These are phyloP conservation scores for Fusarium xylarioides DNA, from an alignment of 2,329 filamentous ascomycete species.

Conservation along the genomic window DNA sequence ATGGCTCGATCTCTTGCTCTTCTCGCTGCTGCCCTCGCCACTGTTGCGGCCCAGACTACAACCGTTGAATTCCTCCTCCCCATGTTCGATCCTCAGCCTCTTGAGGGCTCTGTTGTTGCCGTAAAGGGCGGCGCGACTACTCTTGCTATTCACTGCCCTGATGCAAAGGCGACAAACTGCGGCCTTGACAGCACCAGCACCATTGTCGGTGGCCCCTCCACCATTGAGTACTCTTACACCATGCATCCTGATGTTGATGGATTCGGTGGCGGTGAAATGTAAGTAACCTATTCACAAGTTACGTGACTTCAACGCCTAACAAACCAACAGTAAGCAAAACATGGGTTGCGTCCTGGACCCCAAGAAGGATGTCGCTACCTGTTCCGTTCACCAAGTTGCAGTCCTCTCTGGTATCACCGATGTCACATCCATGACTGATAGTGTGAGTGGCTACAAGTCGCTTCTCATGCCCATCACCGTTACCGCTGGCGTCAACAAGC, in stretches of 20 bases:
- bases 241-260: conserved; percentile 5
- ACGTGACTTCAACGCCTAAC: background rate
- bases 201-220: conserved; percentile 29
- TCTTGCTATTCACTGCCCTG: conserved; percentile 41
- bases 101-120: conserved; percentile 45
- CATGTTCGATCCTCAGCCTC: conserved; percentile 28
- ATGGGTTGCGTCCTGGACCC: conserved; percentile 41
- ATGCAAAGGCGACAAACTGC: conserved; percentile 37
- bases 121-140: conserved; percentile 45
- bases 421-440: background rate
- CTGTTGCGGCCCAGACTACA: conserved; percentile 40
- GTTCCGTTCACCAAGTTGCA: conserved; percentile 23
- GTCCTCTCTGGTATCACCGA: background rate
- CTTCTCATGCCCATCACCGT: conserved; percentile 47
- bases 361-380: conserved; percentile 37
- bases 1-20: conserved; percentile 43
- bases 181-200: conserved; percentile 42
- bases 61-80: conserved; percentile 44
- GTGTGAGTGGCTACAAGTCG: conserved; percentile 25
- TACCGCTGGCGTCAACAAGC: conserved; percentile 51
- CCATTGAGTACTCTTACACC: conserved; percentile 5
- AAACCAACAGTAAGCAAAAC: conserved; percentile 24
- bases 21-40: conserved; percentile 34
- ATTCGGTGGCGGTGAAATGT: conserved; percentile 29
- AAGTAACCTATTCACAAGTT: background rate